These are phyloP conservation scores for Cercospora berteroae DNA, from an alignment of 2,329 filamentous ascomycete species.

Conservation along the genomic window DNA sequence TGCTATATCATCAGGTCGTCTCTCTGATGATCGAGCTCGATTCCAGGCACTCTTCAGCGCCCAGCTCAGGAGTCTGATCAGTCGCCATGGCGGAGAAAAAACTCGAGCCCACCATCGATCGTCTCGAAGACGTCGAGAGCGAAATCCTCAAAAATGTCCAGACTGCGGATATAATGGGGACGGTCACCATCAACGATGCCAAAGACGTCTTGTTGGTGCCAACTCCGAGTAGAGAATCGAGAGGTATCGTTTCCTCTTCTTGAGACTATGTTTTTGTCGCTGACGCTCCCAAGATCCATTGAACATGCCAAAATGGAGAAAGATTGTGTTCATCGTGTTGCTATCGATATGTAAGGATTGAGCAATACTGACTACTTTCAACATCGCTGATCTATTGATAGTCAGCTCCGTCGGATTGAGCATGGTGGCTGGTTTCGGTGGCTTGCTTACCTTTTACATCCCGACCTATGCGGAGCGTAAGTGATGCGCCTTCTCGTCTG, in stretches of 20 bases:
- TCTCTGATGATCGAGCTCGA: too few species aligned
- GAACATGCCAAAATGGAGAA: conserved; percentile 34
- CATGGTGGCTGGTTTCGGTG: conserved; percentile 45
- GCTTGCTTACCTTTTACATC: conserved; percentile 45
- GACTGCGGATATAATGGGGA: conserved; percentile 31
- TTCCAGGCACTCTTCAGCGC: too few species aligned
- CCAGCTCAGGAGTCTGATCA: too few species aligned
- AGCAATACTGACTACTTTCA: neutral
- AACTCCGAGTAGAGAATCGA: conserved; percentile 34
- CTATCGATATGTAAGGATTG: conserved; percentile 31
- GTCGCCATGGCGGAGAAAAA: conserved; percentile 13
- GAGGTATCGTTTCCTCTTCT: conserved; percentile 25
- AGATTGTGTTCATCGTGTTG: conserved; percentile 33
- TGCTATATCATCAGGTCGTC: neutral
- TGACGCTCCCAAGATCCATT: conserved; percentile 31
- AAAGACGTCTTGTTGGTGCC: conserved; percentile 33
- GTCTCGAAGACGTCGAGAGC: conserved; percentile 15
- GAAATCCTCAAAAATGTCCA: neutral
- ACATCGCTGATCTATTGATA: conserved; percentile 18
- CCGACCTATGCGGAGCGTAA: conserved; percentile 38
- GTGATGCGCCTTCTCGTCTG: neutral
- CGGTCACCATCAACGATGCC: conserved; percentile 34
- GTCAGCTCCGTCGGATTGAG: conserved; percentile 43
- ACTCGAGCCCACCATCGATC: conserved; percentile 9
- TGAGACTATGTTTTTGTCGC: neutral